phyloP scores from a whole-genome alignment of 1,284 basidiomycete species.

The Megacollybia platyphylla region DNA sequence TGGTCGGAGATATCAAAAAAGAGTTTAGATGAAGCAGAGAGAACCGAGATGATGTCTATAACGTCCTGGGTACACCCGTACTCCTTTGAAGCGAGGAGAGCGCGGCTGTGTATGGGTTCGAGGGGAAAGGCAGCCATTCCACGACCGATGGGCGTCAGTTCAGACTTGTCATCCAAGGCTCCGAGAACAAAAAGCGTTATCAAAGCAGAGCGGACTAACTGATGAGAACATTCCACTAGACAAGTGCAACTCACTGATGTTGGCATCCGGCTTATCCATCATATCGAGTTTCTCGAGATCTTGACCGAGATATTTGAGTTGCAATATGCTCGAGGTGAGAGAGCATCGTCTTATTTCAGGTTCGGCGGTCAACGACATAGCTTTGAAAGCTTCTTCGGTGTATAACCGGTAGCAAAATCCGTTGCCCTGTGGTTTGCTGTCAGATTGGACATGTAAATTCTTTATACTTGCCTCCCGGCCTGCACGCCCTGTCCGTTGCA shows the following conservation, averaged over 20 bases:
- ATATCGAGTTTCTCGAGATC: slow-evolving; percentile 71
- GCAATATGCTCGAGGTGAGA: slow-evolving; percentile 71
- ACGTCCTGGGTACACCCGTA: slow-evolving; percentile 63
- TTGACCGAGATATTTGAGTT: slow-evolving; percentile 74
- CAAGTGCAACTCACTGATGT: slow-evolving; percentile 40
- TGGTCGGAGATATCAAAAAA: slow-evolving; percentile 63
- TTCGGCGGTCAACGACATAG: slow-evolving; percentile 54
- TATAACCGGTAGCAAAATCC: slow-evolving; percentile 86
- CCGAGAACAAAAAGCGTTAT: slow-evolving; percentile 66
- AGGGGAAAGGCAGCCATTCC: slow-evolving; percentile 79
- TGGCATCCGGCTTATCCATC: slow-evolving; percentile 72
- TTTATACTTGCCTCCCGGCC: slow-evolving; percentile 64
- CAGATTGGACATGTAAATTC: slow-evolving; percentile 2
- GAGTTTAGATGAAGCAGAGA: slow-evolving; percentile 65
- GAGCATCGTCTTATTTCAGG: slow-evolving; percentile 87
- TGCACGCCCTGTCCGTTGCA: slow-evolving; percentile 80
- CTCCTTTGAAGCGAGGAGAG: slow-evolving; percentile 62
- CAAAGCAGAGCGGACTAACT: slow-evolving; percentile 54
- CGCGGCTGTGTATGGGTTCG: slow-evolving; percentile 71
- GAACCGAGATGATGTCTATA: slow-evolving; percentile 68
- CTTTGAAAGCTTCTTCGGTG: slow-evolving; percentile 65
- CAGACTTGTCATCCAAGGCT: slow-evolving; percentile 53
- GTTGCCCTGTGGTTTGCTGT: slow-evolving; percentile 34
- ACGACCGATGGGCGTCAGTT: slow-evolving; percentile 59
- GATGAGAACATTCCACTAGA: background rate